A percentile compares a stretch with the other conserved stretches of the same genome.
phyloP scores from a whole-genome alignment of 225 moss, liverwort and hornwort genomes.

The Asterella californica region DNA sequence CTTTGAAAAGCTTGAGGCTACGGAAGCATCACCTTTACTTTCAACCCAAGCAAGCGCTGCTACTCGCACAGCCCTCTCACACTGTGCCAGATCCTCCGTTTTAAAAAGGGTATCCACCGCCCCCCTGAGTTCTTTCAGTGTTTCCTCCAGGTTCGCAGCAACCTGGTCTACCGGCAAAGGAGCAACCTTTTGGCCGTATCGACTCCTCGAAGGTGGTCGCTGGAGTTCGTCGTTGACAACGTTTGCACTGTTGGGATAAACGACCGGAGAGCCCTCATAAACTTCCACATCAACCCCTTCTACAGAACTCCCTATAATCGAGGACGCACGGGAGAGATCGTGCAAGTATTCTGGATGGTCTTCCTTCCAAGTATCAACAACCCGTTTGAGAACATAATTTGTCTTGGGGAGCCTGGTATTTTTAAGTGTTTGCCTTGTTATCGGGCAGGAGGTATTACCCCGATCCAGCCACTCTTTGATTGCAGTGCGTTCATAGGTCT shows the following conservation, averaged over 20 bases:
- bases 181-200: conserved; percentile 29
- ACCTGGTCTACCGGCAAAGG: conserved; percentile 33
- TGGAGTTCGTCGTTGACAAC: conserved; percentile 21
- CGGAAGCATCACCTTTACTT: conserved; percentile 36
- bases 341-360: conserved; percentile 36
- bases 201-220: conserved; percentile 17
- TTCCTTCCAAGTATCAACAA: conserved; percentile 59
- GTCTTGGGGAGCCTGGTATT: conserved; percentile 41
- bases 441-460: conserved; percentile 51
- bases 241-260: conserved; percentile 10
- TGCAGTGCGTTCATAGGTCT: conserved; percentile 51
- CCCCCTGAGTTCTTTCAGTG: conserved; percentile 33
- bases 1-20: conserved; percentile 42
- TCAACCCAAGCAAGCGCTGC: conserved; percentile 45
- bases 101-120: conserved; percentile 38
- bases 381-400: conserved; percentile 49
- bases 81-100: conserved; percentile 34
- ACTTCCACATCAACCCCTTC: conserved; percentile 22
- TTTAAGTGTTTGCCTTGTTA: conserved; percentile 47
- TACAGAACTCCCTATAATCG: conserved; percentile 11
- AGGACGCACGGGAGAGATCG: conserved; percentile 17
- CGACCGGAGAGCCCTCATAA: conserved; percentile 8
- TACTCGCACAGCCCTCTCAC: conserved; percentile 46
- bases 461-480: conserved; percentile 57
- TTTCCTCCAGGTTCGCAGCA: conserved; percentile 30